Base-by-base conservation (phyloP, 2,329 filamentous ascomycete genomes). In the Colletotrichum lentis region DNA sequence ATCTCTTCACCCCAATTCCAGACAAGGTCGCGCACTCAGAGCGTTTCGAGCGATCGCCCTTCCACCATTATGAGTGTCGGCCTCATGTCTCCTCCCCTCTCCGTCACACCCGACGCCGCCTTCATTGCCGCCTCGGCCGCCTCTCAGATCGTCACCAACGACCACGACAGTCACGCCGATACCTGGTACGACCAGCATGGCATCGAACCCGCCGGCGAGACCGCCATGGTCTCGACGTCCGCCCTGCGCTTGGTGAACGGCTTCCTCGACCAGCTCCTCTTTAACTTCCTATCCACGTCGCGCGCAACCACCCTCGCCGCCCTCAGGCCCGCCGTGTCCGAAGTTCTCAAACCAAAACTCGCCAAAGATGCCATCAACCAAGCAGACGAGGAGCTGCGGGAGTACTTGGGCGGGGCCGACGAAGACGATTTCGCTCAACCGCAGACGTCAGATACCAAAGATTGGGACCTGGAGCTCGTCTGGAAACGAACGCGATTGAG, bases 401-500 rank as follows among this genome's bases (percentile, higher is more conserved):
- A 97, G 76, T 96, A 97, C 70, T 84, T 97, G 52, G 94, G 93
- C 1, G 92, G 87, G 39, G 88, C 86, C 18, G 91, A 92, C 37
- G 90, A 95, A 55, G 93, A 96, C 44, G 90, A 93, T 46, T 81
- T 89, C 37, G 80, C 82, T 6, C 83, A 85, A 16, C 82, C 87
- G n/a, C 80, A 86, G 52, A 83, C 85, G 27, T 79, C 80, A 52
- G 80, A 83, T 39, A 79, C 83, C 12, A 84, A 84, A 2, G 88
- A 91, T 72, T 98, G 95, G 88, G 94, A 98, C 76, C 82, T 97
- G n/a, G 92, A 97, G 76, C 85, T 94, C 64, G 90, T 94, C 20
- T 99, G 96, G 94, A 97, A 96, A 81, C 88, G 96, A 72, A 96
- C 94, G 0, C 89, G 96, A 62, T 81, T 99, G 74, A 89, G 96